Evolutionary conservation across 371 early-diverging fungal genomes (phyloP), one percentile per base, ranked within the genome.

Genomic region (Zychaea mexicana): DNA sequence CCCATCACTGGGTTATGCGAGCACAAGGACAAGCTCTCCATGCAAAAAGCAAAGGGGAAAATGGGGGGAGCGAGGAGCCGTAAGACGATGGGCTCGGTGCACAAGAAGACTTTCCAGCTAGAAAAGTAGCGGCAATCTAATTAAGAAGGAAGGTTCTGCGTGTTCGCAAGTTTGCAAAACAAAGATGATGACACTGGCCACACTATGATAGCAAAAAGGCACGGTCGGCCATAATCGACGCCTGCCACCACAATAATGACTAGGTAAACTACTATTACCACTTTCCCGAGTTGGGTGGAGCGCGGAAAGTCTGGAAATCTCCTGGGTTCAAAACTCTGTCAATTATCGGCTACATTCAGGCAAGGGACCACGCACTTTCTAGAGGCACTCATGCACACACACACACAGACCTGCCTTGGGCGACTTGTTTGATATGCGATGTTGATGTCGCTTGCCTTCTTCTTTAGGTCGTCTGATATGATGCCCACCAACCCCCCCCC

Each of bases 261-360:
- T 10, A 36, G 0, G 8, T 36, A 36, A 36, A n/a, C n/a, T n/a
- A n/a, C n/a, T n/a, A n/a, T n/a, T n/a, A n/a, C 38, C 38, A 15
- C 38, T 9, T 24, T 22, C 49, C 49, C n/a, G 21, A 49, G 24
- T 49, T 49, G 49, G 49, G 49, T 49, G 26, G 21, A 24, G 6
- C 26, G n/a, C 21, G 26, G 49, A 49, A 49, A 49, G 22, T 49
- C 22, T 22, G 49, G 49, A 49, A 49, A 49, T 6, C 15, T 49
- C 49, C 49, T 49, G 49, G 49, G 49, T 49, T 49, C 49, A 9
- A 22, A 49, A 7, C 21, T 17, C 5, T 49, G 49, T 49, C 49
- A 49, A 49, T 49, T 49, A 49, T 49, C 49, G 49, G 49, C 49
- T 22, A 49, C 49, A 49, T 49, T 24, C n/a, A 49, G 22, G 22